Percentiles rank a stretch among this genome's conserved stretches.
phyloP scores from a whole-genome alignment of 192 early-diverging fungal species.

The Podila horticola region DNA sequence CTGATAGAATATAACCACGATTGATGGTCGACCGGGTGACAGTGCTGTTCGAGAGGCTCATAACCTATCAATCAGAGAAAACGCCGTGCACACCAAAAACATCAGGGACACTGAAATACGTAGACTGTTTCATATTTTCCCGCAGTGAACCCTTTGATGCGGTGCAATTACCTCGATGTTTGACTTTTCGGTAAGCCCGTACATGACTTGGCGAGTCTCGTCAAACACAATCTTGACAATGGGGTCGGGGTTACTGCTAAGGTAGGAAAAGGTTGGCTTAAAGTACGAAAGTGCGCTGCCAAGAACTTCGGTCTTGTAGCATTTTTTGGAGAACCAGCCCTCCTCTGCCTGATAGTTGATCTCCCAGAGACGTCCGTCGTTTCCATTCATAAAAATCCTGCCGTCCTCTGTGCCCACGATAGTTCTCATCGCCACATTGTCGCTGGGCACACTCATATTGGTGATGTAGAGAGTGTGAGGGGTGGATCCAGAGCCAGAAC shows the following conservation, averaged over 20 bases:
- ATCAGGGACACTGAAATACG: not conserved
- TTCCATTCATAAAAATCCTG: slow-evolving; percentile 91
- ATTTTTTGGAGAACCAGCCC: slow-evolving; percentile 85
- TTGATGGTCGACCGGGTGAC: slow-evolving; percentile 22
- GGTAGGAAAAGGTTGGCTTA: slow-evolving; percentile 75
- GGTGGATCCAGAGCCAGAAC: slow-evolving; percentile 57
- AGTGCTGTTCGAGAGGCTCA: slow-evolving; percentile 9
- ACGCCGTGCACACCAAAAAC: not conserved
- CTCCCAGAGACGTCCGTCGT: slow-evolving; percentile 90
- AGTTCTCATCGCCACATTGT: slow-evolving; percentile 81
- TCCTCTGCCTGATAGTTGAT: slow-evolving; percentile 88
- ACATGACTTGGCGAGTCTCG: slow-evolving; percentile 72
- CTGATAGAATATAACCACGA: slow-evolving; percentile 17
- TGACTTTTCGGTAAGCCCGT: slow-evolving; percentile 74
- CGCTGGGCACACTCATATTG: slow-evolving; percentile 81
- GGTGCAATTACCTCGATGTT: slow-evolving; percentile 65
- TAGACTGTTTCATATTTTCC: not conserved
- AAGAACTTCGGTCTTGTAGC: slow-evolving; percentile 81
- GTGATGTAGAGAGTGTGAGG: slow-evolving; percentile 82
- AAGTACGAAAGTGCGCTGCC: slow-evolving; percentile 71
- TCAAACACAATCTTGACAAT: slow-evolving; percentile 77
- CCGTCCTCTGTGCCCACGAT: slow-evolving; percentile 85
- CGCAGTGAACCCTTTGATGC: no score
- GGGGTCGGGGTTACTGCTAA: slow-evolving; percentile 58
- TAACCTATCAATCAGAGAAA: slow-evolving; percentile 20